Percentiles rank a stretch among this genome's conserved stretches.
phyloP scores from a whole-genome alignment of 495 filamentous ascomycete genomes.

The Annulohypoxylon nitens region DNA sequence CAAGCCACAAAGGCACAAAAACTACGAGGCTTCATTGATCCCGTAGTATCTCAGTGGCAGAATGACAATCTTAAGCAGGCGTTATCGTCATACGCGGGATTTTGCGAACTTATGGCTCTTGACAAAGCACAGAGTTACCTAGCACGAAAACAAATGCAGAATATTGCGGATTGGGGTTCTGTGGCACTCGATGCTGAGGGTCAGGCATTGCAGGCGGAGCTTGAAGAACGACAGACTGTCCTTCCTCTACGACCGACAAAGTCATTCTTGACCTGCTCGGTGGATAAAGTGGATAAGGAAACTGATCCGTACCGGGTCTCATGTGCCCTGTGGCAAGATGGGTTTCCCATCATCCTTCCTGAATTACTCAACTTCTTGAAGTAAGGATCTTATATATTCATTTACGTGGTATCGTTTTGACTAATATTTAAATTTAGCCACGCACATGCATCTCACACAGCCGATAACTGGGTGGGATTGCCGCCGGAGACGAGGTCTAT shows the following conservation, averaged over 20 bases:
- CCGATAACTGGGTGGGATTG: conserved; percentile 83
- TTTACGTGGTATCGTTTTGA: conserved; percentile 28
- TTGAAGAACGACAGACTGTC: conserved; percentile 80
- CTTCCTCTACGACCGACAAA: conserved; percentile 90
- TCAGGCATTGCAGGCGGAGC: conserved; percentile 77
- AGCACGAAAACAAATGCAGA: conserved; percentile 75
- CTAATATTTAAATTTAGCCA: conserved; percentile 64
- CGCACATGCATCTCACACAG: conserved; percentile 94
- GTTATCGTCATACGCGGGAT: conserved; percentile 81
- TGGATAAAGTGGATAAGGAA: conserved; percentile 83
- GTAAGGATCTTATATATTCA: conserved; percentile 56
- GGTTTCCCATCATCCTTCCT: conserved; percentile 85
- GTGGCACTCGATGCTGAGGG: conserved; percentile 83
- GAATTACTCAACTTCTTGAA: conserved; percentile 87
- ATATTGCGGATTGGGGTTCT: conserved; percentile 84
- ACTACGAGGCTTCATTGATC: conserved; percentile 79
- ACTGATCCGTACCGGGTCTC: conserved; percentile 76
- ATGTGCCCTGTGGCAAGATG: conserved; percentile 83
- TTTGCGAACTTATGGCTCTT: conserved; percentile 83
- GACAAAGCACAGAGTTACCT: conserved; percentile 85
- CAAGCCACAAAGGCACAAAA: conserved; percentile 70
- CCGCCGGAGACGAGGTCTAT: conserved; percentile 81
- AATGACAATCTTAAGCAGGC: conserved; percentile 73
- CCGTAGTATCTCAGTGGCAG: conserved; percentile 85
- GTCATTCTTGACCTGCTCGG: conserved; percentile 87